Base-by-base conservation (phyloP, 768 basidiomycete genomes). In the Dentipellis sp. region DNA sequence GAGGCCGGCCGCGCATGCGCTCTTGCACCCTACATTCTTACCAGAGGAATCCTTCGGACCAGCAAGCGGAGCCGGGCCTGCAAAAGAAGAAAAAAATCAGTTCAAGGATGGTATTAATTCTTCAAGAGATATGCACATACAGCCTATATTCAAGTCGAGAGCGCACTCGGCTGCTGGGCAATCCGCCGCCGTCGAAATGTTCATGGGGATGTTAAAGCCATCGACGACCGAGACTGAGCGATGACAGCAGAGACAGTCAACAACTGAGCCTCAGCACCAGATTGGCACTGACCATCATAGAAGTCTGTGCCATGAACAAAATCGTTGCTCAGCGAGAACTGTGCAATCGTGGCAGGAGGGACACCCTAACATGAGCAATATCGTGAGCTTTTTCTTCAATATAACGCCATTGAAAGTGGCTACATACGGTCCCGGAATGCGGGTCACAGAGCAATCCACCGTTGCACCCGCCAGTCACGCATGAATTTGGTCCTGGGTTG, bases 281-380 rank as follows among this genome's bases (percentile, higher is more conserved):
- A 29, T 6, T 29, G 29, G 29, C 6, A 29, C 29, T 29, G 21
- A 83, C 83, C 78, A 65, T 86, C 84, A 53, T 84, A 87, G 58
- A 71, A 82, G 59, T 87, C 86, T 1, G 42, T 22, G 49, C 71
- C 74, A 29, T 29, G 29, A 29, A 29, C 29, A 11, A 70, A 74
- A 45, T 66, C 63, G 1, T 64, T 74, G 60, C 71, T 61, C 9
- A 87, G 67, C n/a, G 82, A 86, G 71, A 78, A 87, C 61, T 88
- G 84, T 1, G 86, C 86, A 38, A 88, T 70, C 4, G 79, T 77
- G 10, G 80, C 85, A 45, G 87, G 87, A 35, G 85, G 84, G n/a
- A 82, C 76, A 51, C 82, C 83, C 77, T 78, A 40, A 17, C 10
- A 51, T 59, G 7, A 37, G 17, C n/a, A 0, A 45, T 14, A 9